Percentiles rank a stretch among this genome's conserved stretches.
phyloP scores from a whole-genome alignment of 345 rosid species.

The Rhodamnia rubescens region DNA sequence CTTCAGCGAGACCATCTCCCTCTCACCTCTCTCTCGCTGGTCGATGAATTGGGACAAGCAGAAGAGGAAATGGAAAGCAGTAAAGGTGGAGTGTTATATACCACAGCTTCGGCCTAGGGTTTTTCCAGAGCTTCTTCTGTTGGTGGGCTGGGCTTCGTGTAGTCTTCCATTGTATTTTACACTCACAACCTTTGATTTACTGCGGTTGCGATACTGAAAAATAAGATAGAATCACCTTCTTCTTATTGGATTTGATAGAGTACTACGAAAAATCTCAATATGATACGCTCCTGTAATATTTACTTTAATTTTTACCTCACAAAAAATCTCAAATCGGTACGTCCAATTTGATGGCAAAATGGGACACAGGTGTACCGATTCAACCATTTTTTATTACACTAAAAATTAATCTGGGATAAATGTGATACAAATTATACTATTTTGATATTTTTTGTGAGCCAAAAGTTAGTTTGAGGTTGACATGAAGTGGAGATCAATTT shows the following conservation, averaged over 20 bases:
- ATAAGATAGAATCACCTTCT: neutral
- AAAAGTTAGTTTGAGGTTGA: neutral
- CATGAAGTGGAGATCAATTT: neutral
- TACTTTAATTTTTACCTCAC: neutral
- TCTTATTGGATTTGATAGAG: neutral
- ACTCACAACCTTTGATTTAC: neutral
- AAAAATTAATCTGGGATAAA: neutral
- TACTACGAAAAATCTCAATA: neutral
- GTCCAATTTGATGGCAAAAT: neutral
- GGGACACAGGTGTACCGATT: neutral
- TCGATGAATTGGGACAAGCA: neutral
- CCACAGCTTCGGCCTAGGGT: neutral
- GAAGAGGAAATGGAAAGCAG: neutral
- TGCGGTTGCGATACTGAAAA: neutral
- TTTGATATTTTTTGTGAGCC: neutral
- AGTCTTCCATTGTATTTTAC: neutral
- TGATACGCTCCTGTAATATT: neutral
- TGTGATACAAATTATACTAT: accelerated
- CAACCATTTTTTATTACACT: accelerated
- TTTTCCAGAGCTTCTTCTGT: neutral
- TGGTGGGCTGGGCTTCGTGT: neutral
- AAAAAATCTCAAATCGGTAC: neutral
- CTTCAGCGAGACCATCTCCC: constrained; percentile 70
- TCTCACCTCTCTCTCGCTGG: constrained; percentile 2
- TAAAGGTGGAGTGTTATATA: neutral